Evolutionary conservation across 257 asterid species (phyloP).

Genomic region (Rehmannia glutinosa): DNA sequence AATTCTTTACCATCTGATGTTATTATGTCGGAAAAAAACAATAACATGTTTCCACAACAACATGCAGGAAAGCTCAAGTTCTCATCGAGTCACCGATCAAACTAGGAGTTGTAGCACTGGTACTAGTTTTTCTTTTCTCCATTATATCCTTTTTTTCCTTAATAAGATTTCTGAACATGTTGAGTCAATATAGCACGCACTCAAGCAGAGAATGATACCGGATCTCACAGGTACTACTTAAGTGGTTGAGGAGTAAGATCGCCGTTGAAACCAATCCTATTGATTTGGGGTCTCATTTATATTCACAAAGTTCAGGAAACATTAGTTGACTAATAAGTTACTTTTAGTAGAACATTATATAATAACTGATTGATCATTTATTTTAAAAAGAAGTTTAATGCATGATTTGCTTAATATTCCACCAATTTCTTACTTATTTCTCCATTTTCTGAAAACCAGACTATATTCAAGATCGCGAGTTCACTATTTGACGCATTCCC

Average conservation of each 20-base stretch:
- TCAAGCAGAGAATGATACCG: too few species aligned
- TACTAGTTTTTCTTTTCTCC: slow-evolving; percentile 1
- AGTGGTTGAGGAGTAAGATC: neutral
- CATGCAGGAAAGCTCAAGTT: slow-evolving; percentile 63
- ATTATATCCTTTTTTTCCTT: neutral
- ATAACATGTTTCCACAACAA: slow-evolving; percentile 5
- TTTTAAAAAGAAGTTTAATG: neutral
- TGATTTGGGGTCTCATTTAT: too few species aligned
- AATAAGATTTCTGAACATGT: neutral
- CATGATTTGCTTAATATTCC: neutral
- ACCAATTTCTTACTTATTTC: neutral
- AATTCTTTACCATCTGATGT: neutral
- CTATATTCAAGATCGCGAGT: slow-evolving; percentile 45
- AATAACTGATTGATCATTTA: neutral
- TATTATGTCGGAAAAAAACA: neutral
- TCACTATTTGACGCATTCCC: slow-evolving; percentile 68
- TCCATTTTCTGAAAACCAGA: slow-evolving; percentile 28
- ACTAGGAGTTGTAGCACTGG: slow-evolving; percentile 61
- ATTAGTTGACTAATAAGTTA: neutral
- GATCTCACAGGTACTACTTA: too few species aligned
- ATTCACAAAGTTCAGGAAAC: too few species aligned
- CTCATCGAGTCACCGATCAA: slow-evolving; percentile 67
- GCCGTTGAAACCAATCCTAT: neutral
- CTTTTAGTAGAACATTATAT: too few species aligned
- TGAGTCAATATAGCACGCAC: too few species aligned